phyloP scores from a whole-genome alignment of 179 eudicot genomes.

The Beta corolliflora region DNA sequence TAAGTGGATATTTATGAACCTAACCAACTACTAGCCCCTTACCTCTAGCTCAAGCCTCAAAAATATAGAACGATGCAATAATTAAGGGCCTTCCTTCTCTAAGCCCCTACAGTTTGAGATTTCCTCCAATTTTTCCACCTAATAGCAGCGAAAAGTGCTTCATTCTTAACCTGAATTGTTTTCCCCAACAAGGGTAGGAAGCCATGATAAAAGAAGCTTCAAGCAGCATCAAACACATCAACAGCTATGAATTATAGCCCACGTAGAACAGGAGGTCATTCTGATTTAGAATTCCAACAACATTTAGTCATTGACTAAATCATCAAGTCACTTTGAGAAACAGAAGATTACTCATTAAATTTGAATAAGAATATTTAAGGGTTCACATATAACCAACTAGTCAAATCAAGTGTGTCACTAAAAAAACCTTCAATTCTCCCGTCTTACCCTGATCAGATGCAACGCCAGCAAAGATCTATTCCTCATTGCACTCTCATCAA shows the following conservation, averaged over 20 bases:
- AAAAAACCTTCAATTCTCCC: conserved; percentile 30
- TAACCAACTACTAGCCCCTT: too few species aligned
- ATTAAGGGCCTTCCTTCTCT: too few species aligned
- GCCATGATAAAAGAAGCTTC: too few species aligned
- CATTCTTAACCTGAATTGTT: too few species aligned
- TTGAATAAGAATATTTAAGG: conserved; percentile 19
- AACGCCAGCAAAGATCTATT: conserved; percentile 66
- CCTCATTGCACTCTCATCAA: conserved; percentile 48
- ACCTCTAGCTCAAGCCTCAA: neutral
- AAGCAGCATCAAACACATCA: too few species aligned
- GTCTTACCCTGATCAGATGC: conserved; percentile 65
- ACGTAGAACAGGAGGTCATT: neutral
- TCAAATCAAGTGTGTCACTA: conserved; percentile 13
- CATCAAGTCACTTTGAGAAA: conserved; percentile 12
- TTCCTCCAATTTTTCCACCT: too few species aligned
- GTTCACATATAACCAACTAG: conserved; percentile 9
- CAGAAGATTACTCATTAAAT: conserved; percentile 14
- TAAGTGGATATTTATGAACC: too few species aligned
- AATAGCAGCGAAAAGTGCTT: too few species aligned
- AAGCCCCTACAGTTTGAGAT: too few species aligned
- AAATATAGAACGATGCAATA: too few species aligned
- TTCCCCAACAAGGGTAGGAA: too few species aligned
- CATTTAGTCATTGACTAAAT: neutral
- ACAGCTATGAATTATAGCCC: too few species aligned
- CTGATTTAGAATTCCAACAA: neutral